Conservation (phyloP, 1,139 yeast species). For the Blastobotrys serpentis region DNA sequence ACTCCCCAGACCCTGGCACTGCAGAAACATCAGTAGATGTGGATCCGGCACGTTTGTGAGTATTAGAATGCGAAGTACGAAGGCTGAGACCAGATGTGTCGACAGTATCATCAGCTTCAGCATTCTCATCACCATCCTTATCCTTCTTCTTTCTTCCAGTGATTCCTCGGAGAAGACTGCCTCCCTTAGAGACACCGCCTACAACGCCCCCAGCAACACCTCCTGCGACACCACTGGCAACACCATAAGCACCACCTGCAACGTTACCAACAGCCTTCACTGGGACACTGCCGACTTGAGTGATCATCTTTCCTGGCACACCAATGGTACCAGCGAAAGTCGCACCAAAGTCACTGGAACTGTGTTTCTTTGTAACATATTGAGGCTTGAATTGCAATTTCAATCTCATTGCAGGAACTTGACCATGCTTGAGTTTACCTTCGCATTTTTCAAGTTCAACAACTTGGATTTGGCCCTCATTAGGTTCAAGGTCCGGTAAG, state of each 20-base stretch:
- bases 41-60: constrained; percentile 24
- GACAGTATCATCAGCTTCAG: constrained; percentile 17
- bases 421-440: constrained; percentile 49
- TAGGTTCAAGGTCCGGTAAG: constrained; percentile 60
- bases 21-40: constrained; percentile 20
- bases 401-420: constrained; percentile 40
- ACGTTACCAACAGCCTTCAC: constrained; percentile 28
- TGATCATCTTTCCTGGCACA: constrained; percentile 29
- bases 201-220: constrained; percentile 26
- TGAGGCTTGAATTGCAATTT: constrained; percentile 66
- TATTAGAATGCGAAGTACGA: constrained; percentile 14
- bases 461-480: constrained; percentile 51
- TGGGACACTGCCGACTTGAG: constrained; percentile 34
- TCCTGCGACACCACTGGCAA: constrained; percentile 23
- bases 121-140: constrained; percentile 26
- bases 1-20: constrained; percentile 21
- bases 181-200: constrained; percentile 41
- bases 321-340: constrained; percentile 29
- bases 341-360: constrained; percentile 26
- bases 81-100: constrained; percentile 18
- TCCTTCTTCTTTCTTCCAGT: constrained; percentile 23
- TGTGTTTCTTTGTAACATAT: constrained; percentile 44
- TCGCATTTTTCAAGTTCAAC: constrained; percentile 51
- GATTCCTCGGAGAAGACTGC: constrained; percentile 29
- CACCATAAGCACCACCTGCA: constrained; percentile 25